phyloP scores from a whole-genome alignment of 2,329 filamentous ascomycete species.

The Pezicula radicicola region DNA sequence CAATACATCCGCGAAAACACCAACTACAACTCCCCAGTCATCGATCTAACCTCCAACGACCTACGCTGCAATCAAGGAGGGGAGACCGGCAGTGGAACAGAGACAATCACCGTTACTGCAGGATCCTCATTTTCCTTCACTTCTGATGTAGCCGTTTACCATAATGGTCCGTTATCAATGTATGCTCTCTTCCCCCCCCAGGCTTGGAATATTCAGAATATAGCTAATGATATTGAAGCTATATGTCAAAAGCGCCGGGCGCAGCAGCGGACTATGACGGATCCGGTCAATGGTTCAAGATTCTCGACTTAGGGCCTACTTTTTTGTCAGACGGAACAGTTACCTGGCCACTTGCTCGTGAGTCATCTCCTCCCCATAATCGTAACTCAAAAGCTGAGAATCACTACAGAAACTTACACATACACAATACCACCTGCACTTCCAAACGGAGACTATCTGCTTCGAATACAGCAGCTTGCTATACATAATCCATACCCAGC shows the following conservation, averaged over 20 bases:
- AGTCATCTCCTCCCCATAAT: not conserved
- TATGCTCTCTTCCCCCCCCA: too few relatives aligned
- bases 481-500: slow-evolving; percentile 12
- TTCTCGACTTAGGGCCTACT: slow-evolving; percentile 29
- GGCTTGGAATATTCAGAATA: too few relatives aligned
- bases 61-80: slow-evolving; percentile 41
- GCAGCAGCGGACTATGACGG: slow-evolving; percentile 31
- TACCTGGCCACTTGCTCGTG: slow-evolving; percentile 25
- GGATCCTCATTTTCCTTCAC: slow-evolving; percentile 43
- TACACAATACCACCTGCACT: slow-evolving; percentile 23
- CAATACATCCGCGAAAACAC: slow-evolving; percentile 42
- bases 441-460: slow-evolving; percentile 9
- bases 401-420: slow-evolving; percentile 21
- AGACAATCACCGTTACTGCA: slow-evolving; percentile 26
- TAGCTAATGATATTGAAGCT: slow-evolving; percentile 4
- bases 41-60: slow-evolving; percentile 40
- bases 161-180: slow-evolving; percentile 31
- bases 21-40: slow-evolving; percentile 48
- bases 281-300: slow-evolving; percentile 34
- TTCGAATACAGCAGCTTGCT: slow-evolving; percentile 10
- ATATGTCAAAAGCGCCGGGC: slow-evolving; percentile 33
- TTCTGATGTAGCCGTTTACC: slow-evolving; percentile 36
- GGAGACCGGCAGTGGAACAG: slow-evolving; percentile 9
- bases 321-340: slow-evolving; percentile 15
- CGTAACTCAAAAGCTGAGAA: too few relatives aligned